Evolutionary conservation across 805 yeast genomes (phyloP), one percentile per base, ranked within the genome.

Genomic region (Hanseniaspora occidentalis): DNA sequence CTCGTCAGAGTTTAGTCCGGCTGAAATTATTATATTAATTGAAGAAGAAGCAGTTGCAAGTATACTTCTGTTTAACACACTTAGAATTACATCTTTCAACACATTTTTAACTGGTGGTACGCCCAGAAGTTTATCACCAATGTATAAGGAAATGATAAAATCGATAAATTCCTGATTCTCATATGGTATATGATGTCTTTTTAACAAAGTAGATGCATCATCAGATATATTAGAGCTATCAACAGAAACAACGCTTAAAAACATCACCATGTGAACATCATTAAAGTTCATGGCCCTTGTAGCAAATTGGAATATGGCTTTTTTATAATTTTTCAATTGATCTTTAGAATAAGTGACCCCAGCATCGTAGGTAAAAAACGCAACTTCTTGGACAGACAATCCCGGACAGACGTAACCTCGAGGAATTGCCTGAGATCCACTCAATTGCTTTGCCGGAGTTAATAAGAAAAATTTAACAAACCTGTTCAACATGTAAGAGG

Each of bases 291-390:
- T 47, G 40, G 71, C 59, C 35, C 51, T 42, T 3, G 47, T 42
- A 7, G 51, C 50, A 45, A 60, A 55, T 14, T 53, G 50, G 22
- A 64, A 51, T 1, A 73, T 61, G 9, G 68, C 63, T 5, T 42
- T 45, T 44, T 70, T 75, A 37, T 61, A 65, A 5, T 43, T 48
- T 1, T 59, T 46, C 33, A 84, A 56, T 16, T 70, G 74, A 0
- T 66, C 66, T 5, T 64, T 60, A 40, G 71, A 71, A 50, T 72
- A 77, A 0, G 71, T 56, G 1, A 77, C 71, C 21, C 88, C 89
- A 2, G 89, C 84, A 46, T 73, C 73, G 40, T 67, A 69, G 0
- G 84, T 79, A 48, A 84, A 73, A 48, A 79, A 84, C 1, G 71
- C 54, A 16, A 72, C 69, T 33, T 80, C 85, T 0, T 53, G 53